Conservation (phyloP, 345 rosid genomes). For the Angophora floribunda region DNA sequence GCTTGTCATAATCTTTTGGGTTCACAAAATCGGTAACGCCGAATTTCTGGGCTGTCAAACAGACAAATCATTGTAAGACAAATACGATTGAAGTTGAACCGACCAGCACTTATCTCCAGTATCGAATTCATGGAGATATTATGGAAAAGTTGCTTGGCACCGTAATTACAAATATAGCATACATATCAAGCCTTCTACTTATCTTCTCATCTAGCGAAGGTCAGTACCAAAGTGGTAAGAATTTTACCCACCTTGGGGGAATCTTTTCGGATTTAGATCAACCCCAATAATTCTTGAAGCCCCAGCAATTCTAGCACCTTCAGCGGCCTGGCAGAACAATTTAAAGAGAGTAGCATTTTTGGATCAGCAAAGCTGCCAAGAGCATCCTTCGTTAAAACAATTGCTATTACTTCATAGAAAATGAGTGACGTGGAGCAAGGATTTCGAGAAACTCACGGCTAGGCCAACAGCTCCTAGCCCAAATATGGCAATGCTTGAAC, state of each 20-base stretch:
- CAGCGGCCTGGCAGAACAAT: constrained; percentile 18
- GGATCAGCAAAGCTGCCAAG: background rate
- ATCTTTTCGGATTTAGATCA: constrained; percentile 16
- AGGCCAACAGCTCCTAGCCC: constrained; percentile 41
- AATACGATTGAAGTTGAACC: background rate
- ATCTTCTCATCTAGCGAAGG: background rate
- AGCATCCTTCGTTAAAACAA: background rate
- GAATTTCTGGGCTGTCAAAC: constrained; percentile 23
- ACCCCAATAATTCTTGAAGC: constrained; percentile 36
- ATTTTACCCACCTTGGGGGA: constrained; percentile 12
- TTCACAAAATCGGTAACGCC: constrained; percentile 29
- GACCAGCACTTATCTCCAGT: background rate
- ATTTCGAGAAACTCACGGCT: constrained; percentile 5
- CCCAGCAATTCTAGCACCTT: constrained; percentile 34
- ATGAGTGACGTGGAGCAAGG: background rate
- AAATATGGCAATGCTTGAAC: constrained; percentile 18
- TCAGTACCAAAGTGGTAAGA: background rate
- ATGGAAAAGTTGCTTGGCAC: background rate
- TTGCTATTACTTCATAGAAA: background rate
- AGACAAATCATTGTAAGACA: background rate
- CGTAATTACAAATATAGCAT: background rate
- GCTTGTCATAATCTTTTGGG: constrained; percentile 20
- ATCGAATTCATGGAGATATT: background rate
- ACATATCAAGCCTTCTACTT: background rate
- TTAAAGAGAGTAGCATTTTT: background rate